Evolutionary conservation across 352 stramenopile genomes (phyloP).

Genomic region (Phytophthora kernoviae): DNA sequence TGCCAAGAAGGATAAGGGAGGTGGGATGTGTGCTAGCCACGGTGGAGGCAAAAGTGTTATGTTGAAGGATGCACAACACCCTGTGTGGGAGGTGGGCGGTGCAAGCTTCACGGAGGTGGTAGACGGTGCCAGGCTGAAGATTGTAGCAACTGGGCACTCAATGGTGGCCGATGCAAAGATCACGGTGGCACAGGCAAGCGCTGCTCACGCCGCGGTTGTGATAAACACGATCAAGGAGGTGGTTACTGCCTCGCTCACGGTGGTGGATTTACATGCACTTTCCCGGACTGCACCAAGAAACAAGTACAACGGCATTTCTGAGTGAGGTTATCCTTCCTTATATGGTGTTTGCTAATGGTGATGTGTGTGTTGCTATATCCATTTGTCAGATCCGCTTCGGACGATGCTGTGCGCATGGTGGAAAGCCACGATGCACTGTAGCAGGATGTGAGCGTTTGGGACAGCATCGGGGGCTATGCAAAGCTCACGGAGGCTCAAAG

Average conservation of each 20-base stretch:
- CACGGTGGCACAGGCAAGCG: constrained; percentile 75
- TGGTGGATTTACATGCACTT: constrained; percentile 69
- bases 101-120: constrained; percentile 71
- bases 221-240: constrained; percentile 83
- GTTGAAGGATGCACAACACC: constrained; percentile 65
- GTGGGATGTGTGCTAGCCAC: constrained; percentile 76
- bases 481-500: constrained; percentile 77
- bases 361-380: constrained; percentile 1
- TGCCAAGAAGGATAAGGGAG: constrained; percentile 85
- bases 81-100: constrained; percentile 75
- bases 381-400: constrained; percentile 60
- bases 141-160: constrained; percentile 71
- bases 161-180: constrained; percentile 74
- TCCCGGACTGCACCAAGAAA: constrained; percentile 80
- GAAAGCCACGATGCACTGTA: constrained; percentile 68
- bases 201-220: constrained; percentile 64
- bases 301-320: constrained; percentile 43
- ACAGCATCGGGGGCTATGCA: constrained; percentile 74
- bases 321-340: neutral
- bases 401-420: constrained; percentile 76
- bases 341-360: constrained; percentile 7
- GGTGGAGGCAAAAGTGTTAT: constrained; percentile 87
- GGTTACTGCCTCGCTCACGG: constrained; percentile 78
- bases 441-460: constrained; percentile 72
- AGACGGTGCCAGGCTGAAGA: constrained; percentile 49